Evolutionary conservation across 2,329 filamentous ascomycete genomes (phyloP), one percentile per base, ranked within the genome.

Genomic region (Aspergillus aculeatus): DNA sequence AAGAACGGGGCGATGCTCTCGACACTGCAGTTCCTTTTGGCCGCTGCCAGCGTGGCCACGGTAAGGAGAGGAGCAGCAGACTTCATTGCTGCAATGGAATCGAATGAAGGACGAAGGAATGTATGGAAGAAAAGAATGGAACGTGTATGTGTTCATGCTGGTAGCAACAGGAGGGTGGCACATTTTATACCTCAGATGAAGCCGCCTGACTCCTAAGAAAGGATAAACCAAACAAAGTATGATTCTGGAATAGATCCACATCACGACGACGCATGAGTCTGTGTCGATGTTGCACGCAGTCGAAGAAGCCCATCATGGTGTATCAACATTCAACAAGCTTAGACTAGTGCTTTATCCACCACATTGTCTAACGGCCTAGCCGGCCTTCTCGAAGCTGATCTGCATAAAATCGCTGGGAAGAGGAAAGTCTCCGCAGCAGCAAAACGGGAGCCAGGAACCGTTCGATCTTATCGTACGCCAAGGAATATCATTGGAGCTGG

Each of bases 1-100:
- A 55, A 21, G 14, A 48, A 55, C n/a, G 31, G 26, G 10, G 53
- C 41, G 12, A 55, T 55, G 41, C 26, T 48, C 5, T 55, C 53
- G 16, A 55, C 53, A 31, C 41, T 55, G 44, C 53, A 55, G 41
- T 55, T 55, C 31, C 19, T 52, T 41, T 55, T 48, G 41, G 53
- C 53, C 44, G 53, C 53, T 47, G 24, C 53, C 53, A 55, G 24
- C 24, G 41, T 23, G 26, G 53, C 53, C 16, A 47, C 53, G 41
- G 53, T 47, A 35, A 55, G 53, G n/a, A 48, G n/a, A 24, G 31
- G 26, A 10, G 53, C 16, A 23, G 41, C 41, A 1, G 53, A 48
- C 41, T 55, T 55, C 53, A 55, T 55, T 31, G 48, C 38, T 41
- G 38, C 38, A 19, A 44, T 44, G 16, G 14, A 9, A 10, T 9